Conservation (phyloP, 2,329 filamentous ascomycete species). For the Penicillium psychrosexuale region DNA sequence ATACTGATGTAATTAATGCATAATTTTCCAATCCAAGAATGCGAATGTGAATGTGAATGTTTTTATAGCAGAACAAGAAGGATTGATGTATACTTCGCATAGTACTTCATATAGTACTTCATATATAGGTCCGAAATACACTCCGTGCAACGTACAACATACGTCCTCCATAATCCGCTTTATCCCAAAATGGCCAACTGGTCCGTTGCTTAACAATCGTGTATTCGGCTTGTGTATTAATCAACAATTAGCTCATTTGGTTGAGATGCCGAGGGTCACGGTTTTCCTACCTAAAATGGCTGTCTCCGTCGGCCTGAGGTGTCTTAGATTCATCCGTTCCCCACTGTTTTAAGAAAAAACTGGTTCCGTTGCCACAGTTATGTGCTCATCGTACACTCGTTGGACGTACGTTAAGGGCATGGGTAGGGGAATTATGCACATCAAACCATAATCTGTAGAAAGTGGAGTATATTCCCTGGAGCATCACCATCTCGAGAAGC, state of each 20-base stretch:
- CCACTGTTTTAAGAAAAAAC: conserved; percentile 11
- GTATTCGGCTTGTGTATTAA: neutral
- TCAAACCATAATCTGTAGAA: conserved; percentile 1
- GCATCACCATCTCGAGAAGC: conserved; percentile 25
- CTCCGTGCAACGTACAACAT: neutral
- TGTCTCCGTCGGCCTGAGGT: conserved; percentile 18
- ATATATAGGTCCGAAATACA: neutral
- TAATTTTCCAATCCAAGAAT: neutral
- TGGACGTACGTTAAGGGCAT: neutral
- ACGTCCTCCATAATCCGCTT: neutral
- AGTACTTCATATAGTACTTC: neutral
- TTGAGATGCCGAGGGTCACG: conserved; percentile 14
- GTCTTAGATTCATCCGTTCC: conserved; percentile 21
- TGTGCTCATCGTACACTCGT: neutral
- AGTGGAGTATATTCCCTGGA: conserved; percentile 17
- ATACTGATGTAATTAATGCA: conserved; percentile 7
- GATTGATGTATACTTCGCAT: neutral
- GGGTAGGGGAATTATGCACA: neutral
- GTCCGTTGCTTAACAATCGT: conserved; percentile 26
- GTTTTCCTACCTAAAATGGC: conserved; percentile 28
- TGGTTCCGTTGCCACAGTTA: conserved; percentile 7
- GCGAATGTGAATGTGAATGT: neutral
- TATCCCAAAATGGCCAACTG: conserved; percentile 10
- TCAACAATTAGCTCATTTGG: neutral
- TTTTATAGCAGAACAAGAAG: neutral